These are phyloP conservation scores for Exserohilum turcica DNA, from an alignment of 2,329 filamentous ascomycete genomes.

Conservation along the genomic window DNA sequence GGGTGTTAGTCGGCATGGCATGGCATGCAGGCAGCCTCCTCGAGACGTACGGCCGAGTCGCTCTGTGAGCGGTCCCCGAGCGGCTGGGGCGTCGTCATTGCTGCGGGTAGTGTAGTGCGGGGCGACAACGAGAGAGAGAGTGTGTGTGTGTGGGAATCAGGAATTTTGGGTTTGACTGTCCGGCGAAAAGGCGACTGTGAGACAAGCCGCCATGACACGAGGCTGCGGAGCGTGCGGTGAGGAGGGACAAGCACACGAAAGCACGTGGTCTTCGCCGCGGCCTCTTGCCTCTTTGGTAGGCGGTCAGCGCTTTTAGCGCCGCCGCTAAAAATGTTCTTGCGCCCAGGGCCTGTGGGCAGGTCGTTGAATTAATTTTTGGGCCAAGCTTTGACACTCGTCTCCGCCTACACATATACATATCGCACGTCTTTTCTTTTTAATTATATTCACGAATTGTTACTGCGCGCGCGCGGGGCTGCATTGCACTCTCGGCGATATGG, in stretches of 20 bases:
- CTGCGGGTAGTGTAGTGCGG: not conserved
- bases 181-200: not conserved
- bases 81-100: constrained; percentile 32
- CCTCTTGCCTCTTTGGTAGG: constrained; percentile 31
- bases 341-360: constrained; percentile 45
- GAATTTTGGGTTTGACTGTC: no score
- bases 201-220: not conserved
- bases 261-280: constrained; percentile 36
- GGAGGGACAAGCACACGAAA: constrained; percentile 12
- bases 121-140: rapidly evolving
- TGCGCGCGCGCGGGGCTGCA: not conserved
- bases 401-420: not conserved
- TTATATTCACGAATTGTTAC: not conserved
- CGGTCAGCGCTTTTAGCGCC: constrained; percentile 36
- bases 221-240: constrained; percentile 9
- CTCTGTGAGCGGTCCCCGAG: constrained; percentile 29
- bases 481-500: constrained; percentile 42
- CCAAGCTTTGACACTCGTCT: constrained; percentile 22
- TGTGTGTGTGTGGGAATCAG: no score
- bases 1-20: not conserved
- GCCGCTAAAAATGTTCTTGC: constrained; percentile 35
- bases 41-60: constrained; percentile 25
- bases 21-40: constrained; percentile 1
- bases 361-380: constrained; percentile 32
- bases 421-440: not conserved